A percentile compares a stretch with the other conserved stretches of the same genome.
Evolutionary conservation across 495 filamentous ascomycete species (phyloP).

Genomic region (Hyaloscypha hepaticicola): DNA sequence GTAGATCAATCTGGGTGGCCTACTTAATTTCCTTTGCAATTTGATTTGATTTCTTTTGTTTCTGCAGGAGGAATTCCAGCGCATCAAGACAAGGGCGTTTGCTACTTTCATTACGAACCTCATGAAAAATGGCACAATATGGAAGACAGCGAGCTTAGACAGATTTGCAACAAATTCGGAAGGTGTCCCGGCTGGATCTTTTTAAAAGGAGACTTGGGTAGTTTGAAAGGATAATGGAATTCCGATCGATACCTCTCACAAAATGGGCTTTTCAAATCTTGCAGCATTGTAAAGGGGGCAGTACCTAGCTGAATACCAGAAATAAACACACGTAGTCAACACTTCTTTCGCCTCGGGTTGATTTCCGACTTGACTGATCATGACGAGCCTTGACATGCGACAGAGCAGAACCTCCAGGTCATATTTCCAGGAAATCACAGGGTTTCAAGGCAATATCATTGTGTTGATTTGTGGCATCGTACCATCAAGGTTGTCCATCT

Average conservation of each 20-base stretch:
- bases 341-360: not conserved
- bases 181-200: constrained; percentile 7
- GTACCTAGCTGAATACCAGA: constrained; percentile 1
- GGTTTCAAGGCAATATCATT: too few species aligned
- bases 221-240: constrained; percentile 17
- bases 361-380: not conserved
- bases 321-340: not conserved
- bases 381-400: not conserved
- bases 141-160: constrained; percentile 16
- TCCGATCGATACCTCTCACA: constrained; percentile 5
- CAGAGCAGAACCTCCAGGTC: not conserved
- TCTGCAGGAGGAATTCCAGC: constrained; percentile 8
- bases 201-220: constrained; percentile 15
- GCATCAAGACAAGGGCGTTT: constrained; percentile 22
- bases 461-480: too few species aligned
- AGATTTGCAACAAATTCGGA: constrained; percentile 19
- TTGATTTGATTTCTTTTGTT: constrained; percentile 2
- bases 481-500: too few species aligned
- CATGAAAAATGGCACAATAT: constrained; percentile 17
- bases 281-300: not conserved
- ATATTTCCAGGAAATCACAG: too few species aligned
- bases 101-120: constrained; percentile 10
- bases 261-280: constrained; percentile 1
- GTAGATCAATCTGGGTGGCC: not conserved
- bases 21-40: constrained; percentile 1